These are phyloP conservation scores for Volutella citrinella DNA, from an alignment of 2,329 filamentous ascomycete genomes.

Conservation along the genomic window DNA sequence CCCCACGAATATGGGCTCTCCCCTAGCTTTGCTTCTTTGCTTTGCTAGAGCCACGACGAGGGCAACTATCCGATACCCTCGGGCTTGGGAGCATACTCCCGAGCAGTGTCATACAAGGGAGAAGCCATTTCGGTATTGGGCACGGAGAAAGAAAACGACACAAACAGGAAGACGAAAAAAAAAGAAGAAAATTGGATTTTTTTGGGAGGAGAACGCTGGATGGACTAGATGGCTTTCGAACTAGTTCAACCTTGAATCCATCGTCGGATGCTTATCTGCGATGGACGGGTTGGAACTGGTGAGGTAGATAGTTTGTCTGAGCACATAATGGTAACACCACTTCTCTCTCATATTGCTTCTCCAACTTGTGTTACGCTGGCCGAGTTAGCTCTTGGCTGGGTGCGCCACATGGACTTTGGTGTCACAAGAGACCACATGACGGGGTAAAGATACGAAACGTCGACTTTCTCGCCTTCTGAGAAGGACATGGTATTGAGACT, in stretches of 20 bases:
- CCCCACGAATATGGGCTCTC: too few species aligned
- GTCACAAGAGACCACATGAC: too few species aligned
- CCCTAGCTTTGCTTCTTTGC: too few species aligned
- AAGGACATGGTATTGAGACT: too few species aligned
- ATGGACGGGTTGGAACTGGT: constrained; percentile 15
- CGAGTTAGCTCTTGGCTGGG: too few species aligned
- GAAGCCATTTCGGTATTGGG: too few species aligned
- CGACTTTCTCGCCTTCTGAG: too few species aligned
- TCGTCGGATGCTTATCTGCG: too few species aligned
- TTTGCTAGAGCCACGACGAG: constrained; percentile 9
- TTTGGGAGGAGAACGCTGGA: constrained; percentile 24
- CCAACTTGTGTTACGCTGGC: background rate
- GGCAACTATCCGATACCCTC: constrained; percentile 11
- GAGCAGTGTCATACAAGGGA: too few species aligned
- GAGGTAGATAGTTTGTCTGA: constrained; percentile 24
- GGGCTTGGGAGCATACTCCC: constrained; percentile 12
- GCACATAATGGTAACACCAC: constrained; percentile 21
- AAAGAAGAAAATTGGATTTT: constrained; percentile 21
- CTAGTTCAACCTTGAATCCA: constrained; percentile 19
- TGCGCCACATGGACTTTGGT: too few species aligned
- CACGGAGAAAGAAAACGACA: constrained; percentile 15
- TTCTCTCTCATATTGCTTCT: constrained; percentile 17
- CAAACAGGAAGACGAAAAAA: constrained; percentile 22
- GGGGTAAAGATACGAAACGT: too few species aligned
- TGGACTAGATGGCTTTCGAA: constrained; percentile 21